A percentile compares a stretch with the other conserved stretches of the same genome.
Conservation (phyloP, 768 basidiomycete species). For the Mycena capillaripes region DNA sequence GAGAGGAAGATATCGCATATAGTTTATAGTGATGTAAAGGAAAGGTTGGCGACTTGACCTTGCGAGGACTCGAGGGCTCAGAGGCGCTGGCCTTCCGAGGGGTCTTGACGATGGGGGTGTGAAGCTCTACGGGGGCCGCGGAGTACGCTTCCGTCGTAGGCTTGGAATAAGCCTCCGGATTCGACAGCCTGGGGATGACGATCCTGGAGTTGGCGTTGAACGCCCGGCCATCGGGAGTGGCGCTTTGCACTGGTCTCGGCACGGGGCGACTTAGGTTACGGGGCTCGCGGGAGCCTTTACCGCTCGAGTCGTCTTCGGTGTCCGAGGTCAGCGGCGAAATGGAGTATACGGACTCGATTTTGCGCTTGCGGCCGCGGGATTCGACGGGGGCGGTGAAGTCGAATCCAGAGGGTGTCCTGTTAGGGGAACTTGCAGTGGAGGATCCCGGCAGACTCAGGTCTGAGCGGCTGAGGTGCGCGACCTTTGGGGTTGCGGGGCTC, state of each 20-base stretch:
- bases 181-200: constrained; percentile 33
- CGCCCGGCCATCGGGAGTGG: constrained; percentile 29
- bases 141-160: constrained; percentile 21
- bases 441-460: constrained; percentile 18
- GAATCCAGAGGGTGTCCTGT: constrained; percentile 23
- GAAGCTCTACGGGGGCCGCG: not conserved
- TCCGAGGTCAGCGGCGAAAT: constrained; percentile 35
- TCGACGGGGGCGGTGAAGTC: constrained; percentile 37
- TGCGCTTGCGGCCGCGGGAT: constrained; percentile 38
- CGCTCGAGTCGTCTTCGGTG: constrained; percentile 19
- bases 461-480: constrained; percentile 5
- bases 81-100: constrained; percentile 21
- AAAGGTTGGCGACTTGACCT: not conserved
- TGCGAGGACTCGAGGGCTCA: constrained; percentile 27
- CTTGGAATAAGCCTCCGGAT: constrained; percentile 25
- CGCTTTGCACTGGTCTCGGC: constrained; percentile 8
- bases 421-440: constrained; percentile 24
- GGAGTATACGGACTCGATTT: constrained; percentile 36
- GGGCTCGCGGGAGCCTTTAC: constrained; percentile 26
- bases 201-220: constrained; percentile 32
- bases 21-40: constrained; percentile 31
- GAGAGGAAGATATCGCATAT: constrained; percentile 33
- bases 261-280: not conserved
- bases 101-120: not conserved
- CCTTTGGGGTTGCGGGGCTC: constrained; percentile 30